Percentiles rank a stretch among this genome's conserved stretches.
These are phyloP conservation scores for Hyaloscypha variabilis DNA, from an alignment of 495 filamentous ascomycete genomes.

Conservation along the genomic window DNA sequence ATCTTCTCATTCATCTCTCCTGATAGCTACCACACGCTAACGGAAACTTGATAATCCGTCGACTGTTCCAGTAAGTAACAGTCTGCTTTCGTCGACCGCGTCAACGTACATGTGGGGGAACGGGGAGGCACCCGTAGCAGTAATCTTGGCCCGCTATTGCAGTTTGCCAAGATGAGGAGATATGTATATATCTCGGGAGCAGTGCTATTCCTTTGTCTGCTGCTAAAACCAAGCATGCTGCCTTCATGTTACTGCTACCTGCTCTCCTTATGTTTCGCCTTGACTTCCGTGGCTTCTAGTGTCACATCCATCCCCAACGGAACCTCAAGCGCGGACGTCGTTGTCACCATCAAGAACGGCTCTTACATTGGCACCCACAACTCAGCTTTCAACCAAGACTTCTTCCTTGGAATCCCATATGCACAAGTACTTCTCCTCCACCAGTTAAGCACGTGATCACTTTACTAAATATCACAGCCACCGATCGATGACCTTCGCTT, in stretches of 20 bases:
- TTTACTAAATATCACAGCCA: constrained; percentile 9
- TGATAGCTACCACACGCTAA: constrained; percentile 1
- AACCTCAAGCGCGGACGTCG: not conserved
- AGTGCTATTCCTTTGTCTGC: not conserved
- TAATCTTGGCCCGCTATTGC: not conserved
- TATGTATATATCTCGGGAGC: constrained; percentile 7
- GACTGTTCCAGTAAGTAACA: not conserved
- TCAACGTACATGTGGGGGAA: not conserved
- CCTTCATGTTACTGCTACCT: not conserved
- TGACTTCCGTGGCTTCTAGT: not conserved
- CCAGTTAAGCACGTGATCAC: too few relatives aligned
- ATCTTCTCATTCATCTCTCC: not conserved
- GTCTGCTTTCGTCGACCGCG: not conserved
- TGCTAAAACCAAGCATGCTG: not conserved
- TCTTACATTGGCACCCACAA: constrained; percentile 42
- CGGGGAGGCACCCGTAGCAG: not conserved
- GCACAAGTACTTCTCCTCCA: constrained; percentile 37
- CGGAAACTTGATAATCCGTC: not conserved
- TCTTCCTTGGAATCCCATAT: constrained; percentile 52
- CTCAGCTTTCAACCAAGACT: constrained; percentile 43
- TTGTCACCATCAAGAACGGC: constrained; percentile 38
- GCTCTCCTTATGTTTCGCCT: not conserved
- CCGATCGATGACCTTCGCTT: constrained; percentile 27
- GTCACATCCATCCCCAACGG: not conserved
- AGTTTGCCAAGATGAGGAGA: not conserved